Conservation (phyloP, 371 early-diverging fungal species). For the Chytridium lagenaria region DNA sequence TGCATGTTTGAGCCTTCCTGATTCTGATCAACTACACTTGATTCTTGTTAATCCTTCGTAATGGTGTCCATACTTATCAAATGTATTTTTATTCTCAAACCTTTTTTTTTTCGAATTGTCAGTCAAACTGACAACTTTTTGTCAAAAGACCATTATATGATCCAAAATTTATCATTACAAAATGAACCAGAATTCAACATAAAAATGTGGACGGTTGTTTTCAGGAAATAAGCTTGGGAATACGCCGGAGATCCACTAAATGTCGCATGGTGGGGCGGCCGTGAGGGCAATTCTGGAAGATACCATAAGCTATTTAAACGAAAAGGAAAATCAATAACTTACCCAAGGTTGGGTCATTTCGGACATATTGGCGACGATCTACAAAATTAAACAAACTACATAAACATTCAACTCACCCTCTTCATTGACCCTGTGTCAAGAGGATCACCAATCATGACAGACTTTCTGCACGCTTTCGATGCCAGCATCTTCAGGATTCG, state of each 20-base stretch:
- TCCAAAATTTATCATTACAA: too few species aligned
- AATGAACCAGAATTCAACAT: too few species aligned
- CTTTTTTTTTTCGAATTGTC: too few species aligned
- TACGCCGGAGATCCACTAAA: slow-evolving; percentile 56
- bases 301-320: slow-evolving; percentile 1
- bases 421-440: slow-evolving; percentile 73
- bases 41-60: too few species aligned
- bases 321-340: slow-evolving; percentile 24
- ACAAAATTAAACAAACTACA: slow-evolving; percentile 10
- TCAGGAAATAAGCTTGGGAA: too few species aligned
- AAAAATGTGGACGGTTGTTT: too few species aligned
- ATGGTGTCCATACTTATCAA: too few species aligned
- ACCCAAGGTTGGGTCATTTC: slow-evolving; percentile 90
- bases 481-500: slow-evolving; percentile 55
- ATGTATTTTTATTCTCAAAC: too few species aligned
- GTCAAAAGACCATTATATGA: too few species aligned
- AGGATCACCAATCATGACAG: slow-evolving; percentile 81
- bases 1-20: too few species aligned
- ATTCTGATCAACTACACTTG: too few species aligned
- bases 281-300: slow-evolving; percentile 92
- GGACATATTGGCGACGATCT: slow-evolving; percentile 77
- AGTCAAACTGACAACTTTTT: too few species aligned
- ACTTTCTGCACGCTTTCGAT: slow-evolving; percentile 68
- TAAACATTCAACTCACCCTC: slow-evolving; percentile 37
- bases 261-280: slow-evolving; percentile 97